phyloP scores from a whole-genome alignment of 1,284 basidiomycete genomes.

The Vanrija humicola region DNA sequence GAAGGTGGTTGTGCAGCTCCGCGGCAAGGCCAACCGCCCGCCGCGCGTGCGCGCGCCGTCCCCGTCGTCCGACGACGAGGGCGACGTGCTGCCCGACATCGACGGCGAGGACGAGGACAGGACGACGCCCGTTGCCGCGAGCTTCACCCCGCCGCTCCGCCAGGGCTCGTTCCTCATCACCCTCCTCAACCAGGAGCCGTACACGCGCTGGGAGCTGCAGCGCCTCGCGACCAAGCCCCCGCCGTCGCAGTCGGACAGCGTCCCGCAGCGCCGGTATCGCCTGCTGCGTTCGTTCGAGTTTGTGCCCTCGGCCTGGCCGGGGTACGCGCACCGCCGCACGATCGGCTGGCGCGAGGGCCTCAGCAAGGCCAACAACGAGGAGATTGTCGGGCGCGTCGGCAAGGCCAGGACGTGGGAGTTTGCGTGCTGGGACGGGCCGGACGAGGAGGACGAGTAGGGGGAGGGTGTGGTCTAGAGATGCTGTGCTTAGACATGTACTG shows the following conservation, averaged over 20 bases:
- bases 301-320: slow-evolving; percentile 65
- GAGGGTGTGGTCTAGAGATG: background rate
- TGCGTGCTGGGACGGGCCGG: slow-evolving; percentile 18
- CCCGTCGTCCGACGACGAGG: slow-evolving; percentile 8
- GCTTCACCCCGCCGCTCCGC: slow-evolving; percentile 41
- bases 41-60: slow-evolving; percentile 4
- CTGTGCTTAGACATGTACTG: slow-evolving; percentile 1
- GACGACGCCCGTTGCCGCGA: slow-evolving; percentile 11
- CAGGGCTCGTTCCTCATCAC: slow-evolving; percentile 68
- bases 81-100: slow-evolving; percentile 26
- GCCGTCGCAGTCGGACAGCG: slow-evolving; percentile 10
- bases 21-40: slow-evolving; percentile 8
- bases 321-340: slow-evolving; percentile 88
- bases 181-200: slow-evolving; percentile 78
- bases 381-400: slow-evolving; percentile 43
- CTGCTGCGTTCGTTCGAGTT: slow-evolving; percentile 81
- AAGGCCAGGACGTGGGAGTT: slow-evolving; percentile 46
- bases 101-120: slow-evolving; percentile 48
- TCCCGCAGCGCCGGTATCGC: slow-evolving; percentile 63
- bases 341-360: slow-evolving; percentile 61
- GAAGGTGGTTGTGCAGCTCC: slow-evolving; percentile 1
- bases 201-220: slow-evolving; percentile 80
- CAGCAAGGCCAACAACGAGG: slow-evolving; percentile 43
- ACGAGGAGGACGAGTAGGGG: slow-evolving; percentile 13
- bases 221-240: slow-evolving; percentile 64